Evolutionary conservation across 176 grass and related monocot species (phyloP).

Genomic region (sorghum (Sorghum bicolor)): DNA sequence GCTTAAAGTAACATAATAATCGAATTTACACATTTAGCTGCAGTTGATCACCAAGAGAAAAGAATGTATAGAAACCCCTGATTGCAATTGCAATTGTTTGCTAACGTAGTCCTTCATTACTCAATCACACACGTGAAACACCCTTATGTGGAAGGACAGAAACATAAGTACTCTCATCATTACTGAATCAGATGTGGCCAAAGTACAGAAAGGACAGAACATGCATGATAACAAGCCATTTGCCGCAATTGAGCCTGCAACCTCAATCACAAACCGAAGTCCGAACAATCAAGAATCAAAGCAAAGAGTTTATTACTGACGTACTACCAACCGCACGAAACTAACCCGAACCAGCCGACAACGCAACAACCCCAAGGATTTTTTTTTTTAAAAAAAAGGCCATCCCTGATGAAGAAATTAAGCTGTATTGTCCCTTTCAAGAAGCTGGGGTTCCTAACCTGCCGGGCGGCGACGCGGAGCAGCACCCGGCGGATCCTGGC

Average conservation of each 20-base stretch:
- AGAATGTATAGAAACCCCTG: neutral
- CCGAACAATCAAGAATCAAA: neutral
- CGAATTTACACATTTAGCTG: neutral
- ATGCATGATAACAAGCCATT: neutral
- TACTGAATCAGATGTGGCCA: neutral
- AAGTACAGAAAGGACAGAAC: neutral
- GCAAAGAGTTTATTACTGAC: neutral
- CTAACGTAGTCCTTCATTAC: neutral
- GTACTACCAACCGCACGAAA: neutral
- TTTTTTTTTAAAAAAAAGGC: neutral
- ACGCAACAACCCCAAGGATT: neutral
- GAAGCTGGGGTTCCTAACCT: constrained; percentile 44
- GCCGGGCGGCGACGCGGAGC: constrained; percentile 57
- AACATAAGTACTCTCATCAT: neutral
- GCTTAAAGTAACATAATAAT: neutral
- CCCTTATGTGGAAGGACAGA: neutral
- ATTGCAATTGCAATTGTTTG: neutral
- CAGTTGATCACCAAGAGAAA: neutral
- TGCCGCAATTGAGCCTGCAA: neutral
- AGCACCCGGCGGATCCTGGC: constrained; percentile 70
- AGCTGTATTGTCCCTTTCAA: constrained; percentile 17
- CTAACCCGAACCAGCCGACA: neutral
- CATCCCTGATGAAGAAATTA: neutral
- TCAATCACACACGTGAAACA: neutral
- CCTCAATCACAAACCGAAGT: neutral